phyloP scores from a whole-genome alignment of 2,329 filamentous ascomycete genomes.

The Colletotrichum falcatum region DNA sequence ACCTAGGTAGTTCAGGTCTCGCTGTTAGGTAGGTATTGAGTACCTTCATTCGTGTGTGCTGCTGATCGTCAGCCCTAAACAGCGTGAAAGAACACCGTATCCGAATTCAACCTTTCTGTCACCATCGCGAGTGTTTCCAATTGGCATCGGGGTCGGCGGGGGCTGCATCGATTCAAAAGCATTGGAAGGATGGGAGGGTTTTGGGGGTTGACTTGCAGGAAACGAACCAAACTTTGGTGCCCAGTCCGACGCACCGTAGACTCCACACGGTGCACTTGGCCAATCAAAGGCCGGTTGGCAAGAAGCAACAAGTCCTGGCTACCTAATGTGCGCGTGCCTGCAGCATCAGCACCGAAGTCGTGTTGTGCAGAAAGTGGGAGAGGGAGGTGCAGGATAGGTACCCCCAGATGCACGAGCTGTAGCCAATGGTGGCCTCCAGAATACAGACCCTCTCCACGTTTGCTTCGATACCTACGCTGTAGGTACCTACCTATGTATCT shows the following conservation, averaged over 20 bases:
- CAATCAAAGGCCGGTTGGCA: not conserved
- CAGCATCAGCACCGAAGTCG: slow-evolving; percentile 19
- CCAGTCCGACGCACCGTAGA: not conserved
- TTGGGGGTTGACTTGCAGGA: slow-evolving; percentile 16
- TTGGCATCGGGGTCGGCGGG: not conserved
- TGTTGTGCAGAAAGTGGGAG: slow-evolving; percentile 38
- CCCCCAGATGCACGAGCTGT: not conserved
- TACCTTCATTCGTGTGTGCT: slow-evolving; percentile 10
- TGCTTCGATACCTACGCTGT: not conserved
- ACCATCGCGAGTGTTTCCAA: not conserved
- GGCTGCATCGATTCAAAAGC: slow-evolving; percentile 1
- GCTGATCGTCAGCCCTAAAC: slow-evolving; percentile 1
- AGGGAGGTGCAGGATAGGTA: not conserved
- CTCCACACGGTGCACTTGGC: slow-evolving; percentile 5
- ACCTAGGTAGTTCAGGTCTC: not conserved
- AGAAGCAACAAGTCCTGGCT: not conserved
- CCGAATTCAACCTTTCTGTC: slow-evolving; percentile 17
- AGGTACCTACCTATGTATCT: too few relatives aligned
- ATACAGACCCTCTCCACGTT: slow-evolving; percentile 19
- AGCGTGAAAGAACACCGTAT: slow-evolving; percentile 23
- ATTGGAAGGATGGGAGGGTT: not conserved
- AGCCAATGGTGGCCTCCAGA: slow-evolving; percentile 16
- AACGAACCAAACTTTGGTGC: slow-evolving; percentile 20
- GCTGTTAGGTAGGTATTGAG: not conserved
- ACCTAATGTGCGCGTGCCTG: slow-evolving; percentile 12